Conservation (phyloP, 768 basidiomycete genomes). For the Pisolithus albus region DNA sequence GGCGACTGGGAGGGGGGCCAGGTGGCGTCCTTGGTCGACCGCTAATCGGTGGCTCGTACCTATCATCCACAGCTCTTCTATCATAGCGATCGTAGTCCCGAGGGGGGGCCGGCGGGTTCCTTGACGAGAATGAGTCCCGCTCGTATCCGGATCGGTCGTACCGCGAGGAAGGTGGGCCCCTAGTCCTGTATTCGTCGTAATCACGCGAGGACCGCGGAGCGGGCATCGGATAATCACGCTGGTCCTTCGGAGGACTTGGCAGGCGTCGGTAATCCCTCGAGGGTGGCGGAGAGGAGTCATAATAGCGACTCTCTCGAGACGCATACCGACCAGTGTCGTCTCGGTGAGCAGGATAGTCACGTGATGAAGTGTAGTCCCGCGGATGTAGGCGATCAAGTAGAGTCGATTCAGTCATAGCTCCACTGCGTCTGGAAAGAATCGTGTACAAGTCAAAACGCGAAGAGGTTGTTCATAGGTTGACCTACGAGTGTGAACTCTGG, state of each 20-base stretch:
- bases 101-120: conserved; percentile 38
- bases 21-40: conserved; percentile 50
- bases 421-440: conserved; percentile 29
- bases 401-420: conserved; percentile 41
- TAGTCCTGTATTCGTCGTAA: conserved; percentile 60
- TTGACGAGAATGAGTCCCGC: conserved; percentile 44
- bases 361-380: conserved; percentile 44
- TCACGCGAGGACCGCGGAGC: conserved; percentile 48
- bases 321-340: conserved; percentile 49
- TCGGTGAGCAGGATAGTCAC: conserved; percentile 33
- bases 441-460: conserved; percentile 1
- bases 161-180: conserved; percentile 46
- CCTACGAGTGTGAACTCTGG: conserved; percentile 42
- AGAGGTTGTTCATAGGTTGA: conserved; percentile 8
- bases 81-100: conserved; percentile 61
- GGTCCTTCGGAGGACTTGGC: conserved; percentile 56
- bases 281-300: conserved; percentile 41
- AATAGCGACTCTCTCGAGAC: conserved; percentile 51
- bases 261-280: conserved; percentile 57
- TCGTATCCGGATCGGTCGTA: conserved; percentile 45
- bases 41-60: conserved; percentile 25
- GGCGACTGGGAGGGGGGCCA: conserved; percentile 45
- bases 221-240: conserved; percentile 54
- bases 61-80: conserved; percentile 39
- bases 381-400: conserved; percentile 53